These are phyloP conservation scores for Colletotrichum trifolii DNA, from an alignment of 2,329 filamentous ascomycete genomes.

Conservation along the genomic window DNA sequence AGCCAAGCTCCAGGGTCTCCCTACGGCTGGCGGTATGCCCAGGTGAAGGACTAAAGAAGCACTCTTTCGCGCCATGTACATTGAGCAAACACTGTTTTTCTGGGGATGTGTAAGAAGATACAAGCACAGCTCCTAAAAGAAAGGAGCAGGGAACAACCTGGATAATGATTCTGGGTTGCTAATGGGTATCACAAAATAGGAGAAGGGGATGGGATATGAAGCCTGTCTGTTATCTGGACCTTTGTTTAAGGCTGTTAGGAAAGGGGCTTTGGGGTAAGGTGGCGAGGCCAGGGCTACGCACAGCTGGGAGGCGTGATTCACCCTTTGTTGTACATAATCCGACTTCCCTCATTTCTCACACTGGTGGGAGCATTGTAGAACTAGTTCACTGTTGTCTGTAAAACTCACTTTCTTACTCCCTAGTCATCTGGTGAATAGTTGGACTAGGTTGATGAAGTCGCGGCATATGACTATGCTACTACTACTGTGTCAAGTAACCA, in stretches of 20 bases:
- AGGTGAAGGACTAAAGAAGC: slow-evolving; percentile 26
- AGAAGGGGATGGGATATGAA: slow-evolving; percentile 22
- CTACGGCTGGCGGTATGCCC: slow-evolving; percentile 33
- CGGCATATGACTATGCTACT: too few species aligned
- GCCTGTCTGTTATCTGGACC: slow-evolving; percentile 18
- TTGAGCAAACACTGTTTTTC: slow-evolving; percentile 10
- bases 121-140: slow-evolving; percentile 18
- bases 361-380: slow-evolving; percentile 37
- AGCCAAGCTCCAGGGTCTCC: slow-evolving; percentile 73
- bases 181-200: slow-evolving; percentile 33
- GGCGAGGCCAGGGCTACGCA: slow-evolving; percentile 21
- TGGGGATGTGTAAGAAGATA: slow-evolving; percentile 35
- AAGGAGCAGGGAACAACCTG: slow-evolving; percentile 12
- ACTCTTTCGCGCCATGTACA: slow-evolving; percentile 2
- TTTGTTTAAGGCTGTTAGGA: slow-evolving; percentile 22
- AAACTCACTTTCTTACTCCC: not conserved
- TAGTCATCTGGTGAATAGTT: not conserved
- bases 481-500: too few species aligned
- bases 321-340: slow-evolving; percentile 33
- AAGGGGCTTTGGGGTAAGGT: slow-evolving; percentile 26
- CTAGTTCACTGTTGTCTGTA: slow-evolving; percentile 30
- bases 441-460: not conserved
- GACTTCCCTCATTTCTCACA: slow-evolving; percentile 35
- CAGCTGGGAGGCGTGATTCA: slow-evolving; percentile 26
- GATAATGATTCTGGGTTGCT: slow-evolving; percentile 20